Evolutionary conservation across 2,329 filamentous ascomycete genomes (phyloP).

Genomic region (Fusarium continuum): DNA sequence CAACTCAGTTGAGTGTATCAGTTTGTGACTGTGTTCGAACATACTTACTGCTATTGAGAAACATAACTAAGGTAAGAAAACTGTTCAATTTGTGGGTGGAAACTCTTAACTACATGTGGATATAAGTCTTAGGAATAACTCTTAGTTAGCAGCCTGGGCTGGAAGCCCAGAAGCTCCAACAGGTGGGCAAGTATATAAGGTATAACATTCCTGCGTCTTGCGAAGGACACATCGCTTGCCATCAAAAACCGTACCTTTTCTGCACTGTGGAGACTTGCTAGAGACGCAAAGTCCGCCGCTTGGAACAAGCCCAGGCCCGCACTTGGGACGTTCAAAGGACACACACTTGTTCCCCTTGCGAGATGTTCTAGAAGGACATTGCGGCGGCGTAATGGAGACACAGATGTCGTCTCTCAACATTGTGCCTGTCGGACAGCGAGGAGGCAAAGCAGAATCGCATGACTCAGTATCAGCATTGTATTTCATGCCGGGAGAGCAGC

Average conservation of each 20-base stretch:
- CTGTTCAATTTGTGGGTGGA: background rate
- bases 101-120: background rate
- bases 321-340: background rate
- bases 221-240: slow-evolving; percentile 18
- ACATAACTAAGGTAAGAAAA: background rate
- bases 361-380: background rate
- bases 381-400: background rate
- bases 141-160: background rate
- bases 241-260: slow-evolving; percentile 16
- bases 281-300: slow-evolving; percentile 9
- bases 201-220: slow-evolving; percentile 9
- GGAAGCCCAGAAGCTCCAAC: slow-evolving; percentile 1
- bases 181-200: slow-evolving; percentile 7
- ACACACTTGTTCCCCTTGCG: slow-evolving; percentile 11
- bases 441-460: background rate
- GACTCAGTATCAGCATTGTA: slow-evolving; percentile 11
- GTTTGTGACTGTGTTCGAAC: background rate
- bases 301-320: background rate
- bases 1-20: background rate
- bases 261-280: background rate
- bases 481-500: background rate
- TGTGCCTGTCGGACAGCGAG: slow-evolving; percentile 1
- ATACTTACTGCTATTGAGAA: background rate
- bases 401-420: slow-evolving; percentile 8
- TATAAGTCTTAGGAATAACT: too few species aligned